Conservation (phyloP, 2,329 filamentous ascomycete genomes). For the Ophiognomonia clavigignenti-juglandacearum region DNA sequence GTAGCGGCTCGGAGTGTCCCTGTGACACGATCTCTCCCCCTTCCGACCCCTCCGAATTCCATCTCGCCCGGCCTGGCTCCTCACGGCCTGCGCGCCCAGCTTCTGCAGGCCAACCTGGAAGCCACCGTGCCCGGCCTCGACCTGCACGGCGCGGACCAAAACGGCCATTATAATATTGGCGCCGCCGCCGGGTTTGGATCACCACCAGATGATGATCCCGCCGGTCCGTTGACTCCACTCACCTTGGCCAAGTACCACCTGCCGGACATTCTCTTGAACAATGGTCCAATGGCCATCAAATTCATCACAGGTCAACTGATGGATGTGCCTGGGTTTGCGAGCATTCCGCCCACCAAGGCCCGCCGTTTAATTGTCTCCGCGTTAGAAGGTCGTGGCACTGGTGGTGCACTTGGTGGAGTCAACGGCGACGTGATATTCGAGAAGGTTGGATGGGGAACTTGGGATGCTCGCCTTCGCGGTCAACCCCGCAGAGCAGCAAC, state of each 20-base stretch:
- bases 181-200: conserved; percentile 33
- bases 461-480: conserved; percentile 77
- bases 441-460: conserved; percentile 96
- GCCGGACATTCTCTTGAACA: conserved; percentile 81
- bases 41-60: conserved; percentile 92
- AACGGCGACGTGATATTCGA: conserved; percentile 78
- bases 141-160: conserved; percentile 62
- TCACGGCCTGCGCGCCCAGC: conserved; percentile 69
- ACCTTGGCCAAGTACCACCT: conserved; percentile 88
- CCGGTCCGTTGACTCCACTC: conserved; percentile 76
- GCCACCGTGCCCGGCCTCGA: conserved; percentile 83
- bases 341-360: conserved; percentile 84
- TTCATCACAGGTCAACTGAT: conserved; percentile 94
- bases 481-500: conserved; percentile 40
- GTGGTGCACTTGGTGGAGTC: conserved; percentile 53
- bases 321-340: conserved; percentile 87
- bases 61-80: conserved; percentile 85
- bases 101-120: conserved; percentile 55
- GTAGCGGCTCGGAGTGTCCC: conserved; percentile 63
- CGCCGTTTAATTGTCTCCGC: conserved; percentile 88
- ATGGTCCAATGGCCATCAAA: conserved; percentile 89
- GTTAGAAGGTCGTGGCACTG: conserved; percentile 69
- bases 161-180: conserved; percentile 22
- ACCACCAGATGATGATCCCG: conserved; percentile 56
- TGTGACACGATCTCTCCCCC: conserved; percentile 64